Evolutionary conservation across 192 early-diverging fungal species (phyloP).

Genomic region (Geranomyces variabilis): DNA sequence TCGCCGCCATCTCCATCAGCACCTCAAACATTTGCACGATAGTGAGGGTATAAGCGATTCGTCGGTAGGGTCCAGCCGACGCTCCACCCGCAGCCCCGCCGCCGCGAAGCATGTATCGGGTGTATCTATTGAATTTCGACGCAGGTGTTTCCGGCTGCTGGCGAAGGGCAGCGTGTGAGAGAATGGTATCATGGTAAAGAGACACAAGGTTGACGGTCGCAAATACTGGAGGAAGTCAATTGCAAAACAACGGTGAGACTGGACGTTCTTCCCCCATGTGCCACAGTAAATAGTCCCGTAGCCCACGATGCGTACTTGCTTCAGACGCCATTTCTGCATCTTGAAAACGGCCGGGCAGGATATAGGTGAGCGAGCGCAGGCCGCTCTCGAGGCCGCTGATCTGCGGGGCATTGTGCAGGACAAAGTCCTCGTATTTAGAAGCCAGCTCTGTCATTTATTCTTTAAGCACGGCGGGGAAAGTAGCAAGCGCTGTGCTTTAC

Average conservation of each 20-base stretch:
- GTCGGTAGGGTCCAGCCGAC: slow-evolving; percentile 45
- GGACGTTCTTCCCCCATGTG: too few species aligned
- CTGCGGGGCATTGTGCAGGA: slow-evolving; percentile 86
- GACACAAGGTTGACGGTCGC: slow-evolving; percentile 78
- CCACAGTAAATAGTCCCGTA: too few species aligned
- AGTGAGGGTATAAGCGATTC: slow-evolving; percentile 65
- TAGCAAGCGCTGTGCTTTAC: too few species aligned
- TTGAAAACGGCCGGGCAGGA: slow-evolving; percentile 91
- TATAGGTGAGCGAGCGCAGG: slow-evolving; percentile 84
- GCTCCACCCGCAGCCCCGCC: slow-evolving; percentile 28
- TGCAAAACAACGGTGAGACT: too few species aligned
- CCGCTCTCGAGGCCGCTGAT: slow-evolving; percentile 86
- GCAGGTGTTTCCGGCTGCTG: slow-evolving; percentile 37
- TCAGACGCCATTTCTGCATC: slow-evolving; percentile 92
- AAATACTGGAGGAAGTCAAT: slow-evolving; percentile 58
- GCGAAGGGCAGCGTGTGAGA: slow-evolving; percentile 50
- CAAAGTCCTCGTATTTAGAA: slow-evolving; percentile 75
- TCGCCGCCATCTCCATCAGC: slow-evolving; percentile 77
- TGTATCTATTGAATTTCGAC: slow-evolving; percentile 73
- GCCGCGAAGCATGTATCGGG: slow-evolving; percentile 55
- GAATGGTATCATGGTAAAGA: slow-evolving; percentile 85
- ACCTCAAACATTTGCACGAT: slow-evolving; percentile 74
- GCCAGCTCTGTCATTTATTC: slow-evolving; percentile 5
- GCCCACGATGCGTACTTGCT: slow-evolving; percentile 48
- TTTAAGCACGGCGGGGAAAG: too few species aligned